Percentiles rank a stretch among this genome's conserved stretches.
Evolutionary conservation across 169 alveolate species (phyloP).

Genomic region (Besnoitia besnoiti): DNA sequence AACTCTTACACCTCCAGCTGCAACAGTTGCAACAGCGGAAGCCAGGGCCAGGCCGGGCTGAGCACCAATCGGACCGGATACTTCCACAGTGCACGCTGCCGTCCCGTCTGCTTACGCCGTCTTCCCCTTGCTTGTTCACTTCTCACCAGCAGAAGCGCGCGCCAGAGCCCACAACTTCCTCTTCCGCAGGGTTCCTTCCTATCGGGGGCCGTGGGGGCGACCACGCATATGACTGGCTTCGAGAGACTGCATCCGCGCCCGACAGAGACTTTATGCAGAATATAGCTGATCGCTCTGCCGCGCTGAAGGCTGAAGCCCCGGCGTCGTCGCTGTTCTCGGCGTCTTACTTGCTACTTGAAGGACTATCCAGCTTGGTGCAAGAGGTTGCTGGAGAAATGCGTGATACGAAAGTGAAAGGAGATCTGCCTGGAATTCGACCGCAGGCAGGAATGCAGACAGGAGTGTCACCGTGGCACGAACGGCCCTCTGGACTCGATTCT

Average conservation of each 20-base stretch:
- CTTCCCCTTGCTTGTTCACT: background rate
- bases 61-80: background rate
- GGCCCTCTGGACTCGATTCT: background rate
- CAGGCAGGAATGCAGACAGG: background rate
- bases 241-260: background rate
- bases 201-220: too few relatives aligned
- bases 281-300: background rate
- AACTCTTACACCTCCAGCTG: background rate
- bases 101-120: background rate
- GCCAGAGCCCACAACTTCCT: background rate
- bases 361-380: background rate
- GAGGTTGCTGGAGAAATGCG: background rate
- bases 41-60: background rate
- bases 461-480: background rate
- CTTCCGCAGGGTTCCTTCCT: background rate
- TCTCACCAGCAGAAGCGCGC: background rate
- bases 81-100: background rate
- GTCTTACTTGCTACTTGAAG: background rate
- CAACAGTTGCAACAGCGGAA: background rate
- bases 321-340: background rate
- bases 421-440: background rate
- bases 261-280: background rate
- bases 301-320: background rate
- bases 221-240: too few relatives aligned
- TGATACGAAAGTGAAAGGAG: background rate